Evolutionary conservation across 345 rosid species (phyloP).

Genomic region (Nephelium lappaceum): DNA sequence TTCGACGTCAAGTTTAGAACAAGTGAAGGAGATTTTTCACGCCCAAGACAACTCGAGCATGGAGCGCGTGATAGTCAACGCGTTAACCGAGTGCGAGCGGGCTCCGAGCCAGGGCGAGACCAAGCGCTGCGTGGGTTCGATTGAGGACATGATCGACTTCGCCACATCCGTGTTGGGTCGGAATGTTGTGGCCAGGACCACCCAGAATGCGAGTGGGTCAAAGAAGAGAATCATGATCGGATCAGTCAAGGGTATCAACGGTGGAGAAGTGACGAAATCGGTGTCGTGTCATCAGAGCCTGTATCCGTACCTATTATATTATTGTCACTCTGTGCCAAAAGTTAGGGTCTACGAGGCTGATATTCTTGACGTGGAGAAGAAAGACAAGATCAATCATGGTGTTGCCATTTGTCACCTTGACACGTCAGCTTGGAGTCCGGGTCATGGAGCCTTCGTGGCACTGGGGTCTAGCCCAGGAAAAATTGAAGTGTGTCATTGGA

Average conservation of each 20-base stretch:
- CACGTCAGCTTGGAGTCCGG: conserved; percentile 70
- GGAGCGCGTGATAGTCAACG: conserved; percentile 42
- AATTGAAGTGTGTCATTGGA: conserved; percentile 84
- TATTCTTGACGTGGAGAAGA: conserved; percentile 39
- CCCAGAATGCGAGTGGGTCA: conserved; percentile 51
- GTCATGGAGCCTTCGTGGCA: conserved; percentile 70
- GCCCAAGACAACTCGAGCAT: conserved; percentile 43
- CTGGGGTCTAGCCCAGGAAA: conserved; percentile 61
- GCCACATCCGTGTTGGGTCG: conserved; percentile 51
- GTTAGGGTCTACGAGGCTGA: conserved; percentile 73
- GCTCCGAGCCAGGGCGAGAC: conserved; percentile 65
- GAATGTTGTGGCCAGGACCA: conserved; percentile 42
- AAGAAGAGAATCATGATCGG: conserved; percentile 48
- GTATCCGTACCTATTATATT: conserved; percentile 68
- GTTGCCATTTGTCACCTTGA: conserved; percentile 76
- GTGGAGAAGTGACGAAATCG: conserved; percentile 56
- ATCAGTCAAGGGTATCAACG: conserved; percentile 51
- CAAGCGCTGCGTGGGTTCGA: conserved; percentile 63
- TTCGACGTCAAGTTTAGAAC: conserved; percentile 34
- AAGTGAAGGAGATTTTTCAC: conserved; percentile 41
- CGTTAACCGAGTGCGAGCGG: conserved; percentile 67
- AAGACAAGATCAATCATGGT: conserved; percentile 50
- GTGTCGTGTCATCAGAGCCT: conserved; percentile 83
- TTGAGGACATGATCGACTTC: conserved; percentile 77
- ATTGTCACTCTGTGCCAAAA: conserved; percentile 77